Evolutionary conservation across 2,329 filamentous ascomycete genomes (phyloP).

Genomic region (Pseudonectria foliicola): DNA sequence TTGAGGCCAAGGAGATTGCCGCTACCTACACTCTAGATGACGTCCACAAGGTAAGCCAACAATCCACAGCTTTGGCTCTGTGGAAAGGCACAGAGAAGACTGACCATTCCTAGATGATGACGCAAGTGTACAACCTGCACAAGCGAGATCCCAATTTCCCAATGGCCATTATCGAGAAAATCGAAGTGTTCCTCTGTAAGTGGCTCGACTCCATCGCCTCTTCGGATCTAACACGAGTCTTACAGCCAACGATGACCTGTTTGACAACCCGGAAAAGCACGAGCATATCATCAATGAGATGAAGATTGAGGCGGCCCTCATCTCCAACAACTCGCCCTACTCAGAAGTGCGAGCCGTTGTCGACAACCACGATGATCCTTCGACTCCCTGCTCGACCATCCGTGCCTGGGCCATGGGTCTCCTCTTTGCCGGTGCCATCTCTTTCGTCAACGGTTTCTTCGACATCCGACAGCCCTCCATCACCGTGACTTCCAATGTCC

Average conservation of each 20-base stretch:
- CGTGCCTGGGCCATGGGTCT: slow-evolving; percentile 45
- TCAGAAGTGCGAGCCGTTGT: slow-evolving; percentile 48
- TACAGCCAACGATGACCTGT: slow-evolving; percentile 23
- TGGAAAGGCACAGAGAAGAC: neutral
- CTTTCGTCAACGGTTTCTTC: slow-evolving; percentile 49
- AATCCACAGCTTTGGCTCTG: no score
- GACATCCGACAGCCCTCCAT: slow-evolving; percentile 46
- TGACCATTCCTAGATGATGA: slow-evolving; percentile 22
- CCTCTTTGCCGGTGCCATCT: slow-evolving; percentile 37
- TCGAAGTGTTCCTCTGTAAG: slow-evolving; percentile 29
- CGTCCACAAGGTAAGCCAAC: slow-evolving; percentile 20
- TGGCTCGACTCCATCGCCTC: slow-evolving; percentile 2
- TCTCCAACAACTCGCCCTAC: slow-evolving; percentile 48
- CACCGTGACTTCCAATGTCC: slow-evolving; percentile 42
- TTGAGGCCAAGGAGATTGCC: slow-evolving; percentile 35
- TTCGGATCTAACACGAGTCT: neutral
- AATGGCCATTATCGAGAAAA: slow-evolving; percentile 26
- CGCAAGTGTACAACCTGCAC: slow-evolving; percentile 27
- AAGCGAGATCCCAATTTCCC: slow-evolving; percentile 33
- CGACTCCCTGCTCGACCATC: slow-evolving; percentile 45
- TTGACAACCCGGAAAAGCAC: slow-evolving; percentile 31
- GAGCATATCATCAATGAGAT: slow-evolving; percentile 40
- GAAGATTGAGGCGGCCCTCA: slow-evolving; percentile 44
- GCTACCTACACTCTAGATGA: slow-evolving; percentile 27
- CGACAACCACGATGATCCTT: slow-evolving; percentile 46